Conservation (phyloP, 306 rosid genomes). For the Cicer arietinum region DNA sequence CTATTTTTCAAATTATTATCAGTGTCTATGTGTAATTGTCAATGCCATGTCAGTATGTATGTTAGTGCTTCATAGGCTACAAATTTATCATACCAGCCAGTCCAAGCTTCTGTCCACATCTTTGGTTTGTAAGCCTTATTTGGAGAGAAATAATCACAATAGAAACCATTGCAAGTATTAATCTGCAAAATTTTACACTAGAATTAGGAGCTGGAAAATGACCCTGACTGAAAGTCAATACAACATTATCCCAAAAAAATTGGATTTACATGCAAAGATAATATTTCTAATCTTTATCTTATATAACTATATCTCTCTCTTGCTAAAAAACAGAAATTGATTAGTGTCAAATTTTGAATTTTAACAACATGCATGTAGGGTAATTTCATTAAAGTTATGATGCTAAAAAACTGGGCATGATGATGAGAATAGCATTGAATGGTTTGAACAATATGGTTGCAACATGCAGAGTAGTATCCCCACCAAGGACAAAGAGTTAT, state of each 20-base stretch:
- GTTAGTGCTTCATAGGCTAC: not conserved
- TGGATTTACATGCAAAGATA: slow-evolving; percentile 33
- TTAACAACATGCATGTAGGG: slow-evolving; percentile 24
- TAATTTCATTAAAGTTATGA: slow-evolving; percentile 37
- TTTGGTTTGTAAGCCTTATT: slow-evolving; percentile 95
- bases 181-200: slow-evolving; percentile 58
- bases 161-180: slow-evolving; percentile 94
- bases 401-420: slow-evolving; percentile 35
- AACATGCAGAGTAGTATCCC: slow-evolving; percentile 43
- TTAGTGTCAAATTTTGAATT: slow-evolving; percentile 19
- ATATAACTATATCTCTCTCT: slow-evolving; percentile 16
- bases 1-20: too few species aligned
- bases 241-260: slow-evolving; percentile 6
- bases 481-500: slow-evolving; percentile 46
- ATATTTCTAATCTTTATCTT: slow-evolving; percentile 26
- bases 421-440: slow-evolving; percentile 32
- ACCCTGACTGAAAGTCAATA: slow-evolving; percentile 16
- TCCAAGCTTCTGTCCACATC: slow-evolving; percentile 99
- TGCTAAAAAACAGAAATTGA: slow-evolving; percentile 34
- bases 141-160: slow-evolving; percentile 94
- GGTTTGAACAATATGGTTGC: slow-evolving; percentile 37
- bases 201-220: slow-evolving; percentile 37
- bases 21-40: too few species aligned
- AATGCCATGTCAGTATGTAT: too few species aligned
- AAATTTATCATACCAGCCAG: slow-evolving; percentile 72